phyloP scores from a whole-genome alignment of 306 rosid species.

The Prosopis cineraria region DNA sequence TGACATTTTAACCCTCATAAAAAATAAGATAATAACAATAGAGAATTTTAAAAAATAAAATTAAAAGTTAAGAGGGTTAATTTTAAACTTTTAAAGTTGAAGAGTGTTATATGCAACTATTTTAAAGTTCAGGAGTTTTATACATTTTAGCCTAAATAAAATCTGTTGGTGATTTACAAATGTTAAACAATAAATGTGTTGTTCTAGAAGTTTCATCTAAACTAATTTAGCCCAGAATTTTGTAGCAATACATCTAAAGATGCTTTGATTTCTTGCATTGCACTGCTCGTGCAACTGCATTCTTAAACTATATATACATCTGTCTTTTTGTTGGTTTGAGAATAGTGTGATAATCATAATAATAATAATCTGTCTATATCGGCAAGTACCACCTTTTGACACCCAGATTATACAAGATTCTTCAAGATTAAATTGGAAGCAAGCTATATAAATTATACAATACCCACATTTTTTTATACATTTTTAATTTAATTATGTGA shows the following conservation, averaged over 20 bases:
- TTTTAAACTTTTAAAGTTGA: no score
- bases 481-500: conserved; percentile 27
- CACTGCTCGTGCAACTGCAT: conserved; percentile 64
- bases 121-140: no score
- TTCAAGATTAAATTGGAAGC: neutral
- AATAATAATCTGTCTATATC: neutral
- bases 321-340: conserved; percentile 35
- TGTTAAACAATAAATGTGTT: neutral
- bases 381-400: conserved; percentile 19
- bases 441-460: neutral
- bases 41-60: no score
- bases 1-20: no score
- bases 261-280: conserved; percentile 29
- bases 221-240: conserved; percentile 31
- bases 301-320: conserved; percentile 27
- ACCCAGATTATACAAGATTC: conserved; percentile 40
- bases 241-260: conserved; percentile 27
- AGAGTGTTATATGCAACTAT: no score
- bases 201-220: conserved; percentile 40
- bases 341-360: neutral
- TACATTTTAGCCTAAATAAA: no score
- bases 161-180: neutral
- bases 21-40: no score
- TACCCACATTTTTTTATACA: neutral
- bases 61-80: no score